Conservation (phyloP, 1,139 yeast genomes). For the Candida glucosophila region DNA sequence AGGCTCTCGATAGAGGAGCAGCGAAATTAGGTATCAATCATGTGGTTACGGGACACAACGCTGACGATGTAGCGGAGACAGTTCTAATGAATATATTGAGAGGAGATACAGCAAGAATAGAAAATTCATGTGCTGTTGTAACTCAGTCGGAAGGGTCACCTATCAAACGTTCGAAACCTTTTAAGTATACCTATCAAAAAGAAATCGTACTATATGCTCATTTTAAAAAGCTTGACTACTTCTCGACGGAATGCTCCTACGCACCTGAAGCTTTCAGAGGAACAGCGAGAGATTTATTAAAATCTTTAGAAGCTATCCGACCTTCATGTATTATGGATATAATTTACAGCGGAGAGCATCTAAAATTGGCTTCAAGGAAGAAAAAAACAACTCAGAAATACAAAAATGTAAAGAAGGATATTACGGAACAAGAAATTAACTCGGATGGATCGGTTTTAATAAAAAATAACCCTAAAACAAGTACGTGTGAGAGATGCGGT, state of each 20-base stretch:
- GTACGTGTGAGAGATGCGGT: slow-evolving; percentile 83
- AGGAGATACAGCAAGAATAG: slow-evolving; percentile 94
- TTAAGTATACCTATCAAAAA: slow-evolving; percentile 92
- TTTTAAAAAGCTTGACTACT: slow-evolving; percentile 88
- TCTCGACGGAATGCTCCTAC: slow-evolving; percentile 94
- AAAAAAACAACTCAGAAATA: slow-evolving; percentile 21
- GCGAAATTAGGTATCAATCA: slow-evolving; percentile 79
- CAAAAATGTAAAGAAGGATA: slow-evolving; percentile 15
- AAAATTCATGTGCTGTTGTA: slow-evolving; percentile 79
- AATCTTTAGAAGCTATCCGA: slow-evolving; percentile 80
- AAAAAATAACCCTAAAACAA: slow-evolving; percentile 46
- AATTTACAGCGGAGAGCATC: slow-evolving; percentile 87
- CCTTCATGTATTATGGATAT: slow-evolving; percentile 94
- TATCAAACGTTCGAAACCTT: slow-evolving; percentile 86
- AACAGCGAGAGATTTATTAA: slow-evolving; percentile 87
- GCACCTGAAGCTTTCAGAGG: slow-evolving; percentile 99
- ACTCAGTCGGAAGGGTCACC: slow-evolving; percentile 78
- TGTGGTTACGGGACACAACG: slow-evolving; percentile 97
- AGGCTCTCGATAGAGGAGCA: slow-evolving; percentile 95
- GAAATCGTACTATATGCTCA: slow-evolving; percentile 97
- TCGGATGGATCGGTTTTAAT: slow-evolving; percentile 54
- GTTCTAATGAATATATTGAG: slow-evolving; percentile 88
- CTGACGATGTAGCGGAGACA: slow-evolving; percentile 99
- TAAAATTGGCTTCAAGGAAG: slow-evolving; percentile 55
- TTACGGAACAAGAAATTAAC: slow-evolving; percentile 31